Conservation (phyloP, 169 alveolate genomes). For the Eimeria sp. region DNA sequence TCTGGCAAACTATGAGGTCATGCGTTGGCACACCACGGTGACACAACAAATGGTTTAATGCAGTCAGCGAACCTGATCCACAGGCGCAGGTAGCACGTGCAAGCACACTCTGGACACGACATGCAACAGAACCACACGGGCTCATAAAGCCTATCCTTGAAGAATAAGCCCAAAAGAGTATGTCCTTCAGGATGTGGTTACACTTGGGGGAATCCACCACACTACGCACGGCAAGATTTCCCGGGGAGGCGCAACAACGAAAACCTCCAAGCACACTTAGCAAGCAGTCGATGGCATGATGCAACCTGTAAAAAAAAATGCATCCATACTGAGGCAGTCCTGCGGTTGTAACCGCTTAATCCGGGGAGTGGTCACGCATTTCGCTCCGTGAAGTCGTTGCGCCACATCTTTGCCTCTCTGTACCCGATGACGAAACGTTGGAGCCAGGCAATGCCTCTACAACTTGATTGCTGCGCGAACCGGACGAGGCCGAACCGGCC, state of each 20-base stretch:
- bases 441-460: not conserved
- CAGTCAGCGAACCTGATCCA: constrained; percentile 19
- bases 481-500: not conserved
- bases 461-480: not conserved
- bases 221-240: not conserved
- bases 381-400: not conserved
- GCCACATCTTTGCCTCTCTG: not conserved
- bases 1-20: constrained; percentile 9
- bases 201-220: not conserved
- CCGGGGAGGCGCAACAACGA: not conserved
- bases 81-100: not conserved
- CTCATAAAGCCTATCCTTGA: not conserved
- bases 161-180: not conserved
- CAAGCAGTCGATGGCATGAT: not conserved
- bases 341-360: not conserved
- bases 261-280: not conserved
- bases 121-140: constrained; percentile 16
- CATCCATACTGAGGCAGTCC: constrained; percentile 6
- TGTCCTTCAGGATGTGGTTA: not conserved
- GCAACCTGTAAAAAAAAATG: constrained; percentile 7
- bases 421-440: not conserved
- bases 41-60: constrained; percentile 33
- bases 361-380: not conserved
- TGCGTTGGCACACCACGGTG: constrained; percentile 31
- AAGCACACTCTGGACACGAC: constrained; percentile 5